Base-by-base conservation (phyloP, 1,284 basidiomycete genomes). In the Pterula multifida region DNA sequence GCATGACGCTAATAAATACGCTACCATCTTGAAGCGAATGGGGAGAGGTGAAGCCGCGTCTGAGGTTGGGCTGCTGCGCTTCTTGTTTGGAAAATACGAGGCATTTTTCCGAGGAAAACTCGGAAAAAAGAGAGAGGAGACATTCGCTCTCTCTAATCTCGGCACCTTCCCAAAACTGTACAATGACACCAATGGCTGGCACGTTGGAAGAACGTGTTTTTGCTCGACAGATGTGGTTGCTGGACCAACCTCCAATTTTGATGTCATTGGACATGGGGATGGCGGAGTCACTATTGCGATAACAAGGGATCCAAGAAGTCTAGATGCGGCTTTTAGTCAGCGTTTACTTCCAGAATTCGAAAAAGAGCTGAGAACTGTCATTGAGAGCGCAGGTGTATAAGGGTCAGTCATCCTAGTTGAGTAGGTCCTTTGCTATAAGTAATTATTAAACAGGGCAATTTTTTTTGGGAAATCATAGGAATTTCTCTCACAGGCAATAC, bases 201-300 rank as follows among this genome's bases (percentile, higher is more conserved):
- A n/a, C 4, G 19, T 42, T 19, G 39, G 39, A 4, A 42, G 24
- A 23, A 47, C 26, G 45, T 13, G 9, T 11, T 47, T 47, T 13
- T 47, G 45, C 26, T 47, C 45, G 9, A 47, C 22, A 3, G 45
- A 28, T 23, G 26, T 47, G 11, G 22, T 47, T 11, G 45, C 23
- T 23, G 45, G 45, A 26, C 9, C 45, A 23, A 24, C 45, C 13
- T 47, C 4, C 26, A 28, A 47, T 25, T 47, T 47, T 25, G 45
- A 28, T 13, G 45, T 47, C 9, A 19, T 47, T 42, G 39, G 39
- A 17, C 39, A 42, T 42, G 39, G 39, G 39, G 39, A 42, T 42
- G 39, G 39, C n/a, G 39, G 39, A 17, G 4, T 42, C 9, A 42
- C 39, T 6, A 17, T 42, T 6, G 6, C 39, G 13, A 22, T 42